Conservation (phyloP, 148 eudicot species). For the Camellia japonica region DNA sequence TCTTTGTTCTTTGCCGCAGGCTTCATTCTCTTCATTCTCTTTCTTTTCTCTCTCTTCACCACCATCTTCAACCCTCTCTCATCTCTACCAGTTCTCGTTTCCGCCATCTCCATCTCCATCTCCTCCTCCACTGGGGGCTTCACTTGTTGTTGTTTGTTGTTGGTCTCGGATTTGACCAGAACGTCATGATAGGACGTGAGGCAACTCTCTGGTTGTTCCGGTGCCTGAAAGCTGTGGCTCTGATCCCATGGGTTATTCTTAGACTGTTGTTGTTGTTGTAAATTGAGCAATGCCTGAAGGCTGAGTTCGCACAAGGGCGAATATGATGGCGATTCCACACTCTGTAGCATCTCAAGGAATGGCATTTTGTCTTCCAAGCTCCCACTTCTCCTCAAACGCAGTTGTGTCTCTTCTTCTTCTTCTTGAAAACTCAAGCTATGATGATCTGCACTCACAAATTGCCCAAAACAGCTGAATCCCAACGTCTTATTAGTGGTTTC, state of each 20-base stretch:
- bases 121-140: not conserved
- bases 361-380: slow-evolving; percentile 39
- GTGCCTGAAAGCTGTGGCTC: not conserved
- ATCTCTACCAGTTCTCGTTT: too few relatives aligned
- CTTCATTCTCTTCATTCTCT: slow-evolving; percentile 14
- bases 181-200: slow-evolving; percentile 3
- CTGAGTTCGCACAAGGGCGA: slow-evolving; percentile 33
- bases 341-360: slow-evolving; percentile 46
- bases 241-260: slow-evolving; percentile 11
- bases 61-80: not conserved
- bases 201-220: slow-evolving; percentile 28
- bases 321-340: slow-evolving; percentile 19
- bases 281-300: slow-evolving; percentile 37
- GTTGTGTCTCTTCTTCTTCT: slow-evolving; percentile 16
- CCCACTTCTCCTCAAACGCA: slow-evolving; percentile 6
- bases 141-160: not conserved
- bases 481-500: slow-evolving; percentile 10
- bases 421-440: slow-evolving; percentile 23
- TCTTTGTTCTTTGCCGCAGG: slow-evolving; percentile 34
- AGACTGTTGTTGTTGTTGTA: slow-evolving; percentile 27
- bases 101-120: not conserved
- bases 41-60: slow-evolving; percentile 19
- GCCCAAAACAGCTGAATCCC: slow-evolving; percentile 13
- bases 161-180: slow-evolving; percentile 26
- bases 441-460: slow-evolving; percentile 19